Evolutionary conservation across 129 eudicot species (phyloP).

Genomic region (Helianthus tuberosus): DNA sequence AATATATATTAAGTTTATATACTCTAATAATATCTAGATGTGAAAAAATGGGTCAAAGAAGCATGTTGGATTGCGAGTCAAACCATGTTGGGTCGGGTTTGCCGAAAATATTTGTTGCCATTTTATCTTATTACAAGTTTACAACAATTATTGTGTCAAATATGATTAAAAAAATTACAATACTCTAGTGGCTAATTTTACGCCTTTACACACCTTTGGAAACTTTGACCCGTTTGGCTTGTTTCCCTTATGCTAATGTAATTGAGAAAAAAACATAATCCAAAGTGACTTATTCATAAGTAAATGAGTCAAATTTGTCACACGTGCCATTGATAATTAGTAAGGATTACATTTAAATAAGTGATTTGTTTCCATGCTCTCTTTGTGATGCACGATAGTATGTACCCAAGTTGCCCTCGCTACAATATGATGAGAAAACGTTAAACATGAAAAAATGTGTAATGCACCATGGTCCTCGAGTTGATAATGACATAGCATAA

Average conservation of each 20-base stretch:
- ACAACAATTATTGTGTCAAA: not conserved
- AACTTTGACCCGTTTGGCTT: not conserved
- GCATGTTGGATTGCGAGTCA: too few species aligned
- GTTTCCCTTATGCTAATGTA: not conserved
- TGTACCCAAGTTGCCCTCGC: not conserved
- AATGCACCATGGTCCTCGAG: not conserved
- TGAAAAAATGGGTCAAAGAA: not conserved
- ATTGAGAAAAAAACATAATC: not conserved
- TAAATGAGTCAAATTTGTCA: not conserved
- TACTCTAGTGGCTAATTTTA: not conserved
- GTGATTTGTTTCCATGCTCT: not conserved
- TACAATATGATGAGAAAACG: not conserved
- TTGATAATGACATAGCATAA: not conserved
- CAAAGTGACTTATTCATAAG: not conserved
- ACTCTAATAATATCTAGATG: too few species aligned
- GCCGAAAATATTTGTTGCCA: not conserved
- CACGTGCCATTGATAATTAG: not conserved
- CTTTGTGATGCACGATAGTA: not conserved
- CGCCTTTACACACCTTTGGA: not conserved
- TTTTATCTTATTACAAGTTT: not conserved
- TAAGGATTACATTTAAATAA: not conserved
- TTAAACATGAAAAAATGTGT: not conserved
- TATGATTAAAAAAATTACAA: not conserved
- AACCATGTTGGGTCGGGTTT: not conserved
- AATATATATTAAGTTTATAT: too few species aligned